Evolutionary conservation across 345 rosid genomes (phyloP), one percentile per base, ranked within the genome.

Genomic region (Cardiospermum halicacabum): DNA sequence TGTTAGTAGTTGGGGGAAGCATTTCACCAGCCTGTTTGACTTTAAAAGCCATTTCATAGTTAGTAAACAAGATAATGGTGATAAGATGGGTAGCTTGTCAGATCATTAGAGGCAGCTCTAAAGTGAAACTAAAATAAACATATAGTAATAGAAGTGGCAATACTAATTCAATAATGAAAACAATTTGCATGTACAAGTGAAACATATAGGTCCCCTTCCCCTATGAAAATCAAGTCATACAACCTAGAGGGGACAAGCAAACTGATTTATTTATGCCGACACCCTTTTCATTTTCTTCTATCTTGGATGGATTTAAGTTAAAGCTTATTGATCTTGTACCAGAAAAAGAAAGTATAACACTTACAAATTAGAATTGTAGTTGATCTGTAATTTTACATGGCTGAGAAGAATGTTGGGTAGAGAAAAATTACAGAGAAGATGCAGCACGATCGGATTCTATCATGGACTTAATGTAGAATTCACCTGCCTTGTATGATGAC

Each of bases 401-500:
- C 11, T 28, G 30, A 51, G 6, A 15, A 30, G 3, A 50, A 47
- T 9, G 26, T 18, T 47, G 18, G 10, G 15, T 19, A 58, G 36
- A 56, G 51, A 60, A 76, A 69, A 48, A 60, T 34, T 75, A 73
- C 25, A 80, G 62, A 60, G 80, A 37, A 62, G 94, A 69, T 49
- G 81, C 82, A 65, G 93, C 85, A 7, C 97, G 89, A 78, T 87
- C 96, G 28, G 89, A 75, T 53, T 94, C 97, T 53, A 94, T 89
- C 99, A 94, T 94, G 59, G 96, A 91, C 71, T 89, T 94, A 75
- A 94, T 94, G 77, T 91, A 94, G 83, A 84, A 89, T 77, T 95
- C 99, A 51, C 97, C 96, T 1, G 97, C 99, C 82, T 95, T 95
- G 85, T 91, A 95, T 10, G 99, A 95, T 56, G 99, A 95, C 77